Evolutionary conservation across 192 early-diverging fungal species (phyloP).

Genomic region (Coemansia biformis): DNA sequence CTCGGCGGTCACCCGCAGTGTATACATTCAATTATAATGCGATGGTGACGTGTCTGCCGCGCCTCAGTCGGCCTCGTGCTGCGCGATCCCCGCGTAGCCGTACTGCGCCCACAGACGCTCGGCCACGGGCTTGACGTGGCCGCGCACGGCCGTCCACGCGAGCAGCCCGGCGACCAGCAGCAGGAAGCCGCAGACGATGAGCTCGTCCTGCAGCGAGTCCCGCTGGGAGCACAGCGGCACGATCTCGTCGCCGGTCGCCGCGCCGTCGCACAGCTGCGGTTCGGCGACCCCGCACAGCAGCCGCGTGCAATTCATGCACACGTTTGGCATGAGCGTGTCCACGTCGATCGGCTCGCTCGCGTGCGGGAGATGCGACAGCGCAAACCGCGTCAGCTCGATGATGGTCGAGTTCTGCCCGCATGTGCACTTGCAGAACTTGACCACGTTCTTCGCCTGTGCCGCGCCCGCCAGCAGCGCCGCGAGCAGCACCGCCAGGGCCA

Average conservation of each 20-base stretch:
- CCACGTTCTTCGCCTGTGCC: constrained; percentile 22
- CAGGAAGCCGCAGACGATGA: constrained; percentile 41
- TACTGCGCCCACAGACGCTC: constrained; percentile 37
- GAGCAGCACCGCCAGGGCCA: neutral
- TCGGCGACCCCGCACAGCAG: constrained; percentile 39
- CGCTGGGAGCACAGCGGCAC: constrained; percentile 50
- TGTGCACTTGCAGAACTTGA: constrained; percentile 48
- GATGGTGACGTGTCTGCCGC: neutral
- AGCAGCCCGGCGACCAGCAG: constrained; percentile 36
- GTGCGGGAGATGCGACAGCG: constrained; percentile 41
- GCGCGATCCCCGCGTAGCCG: constrained; percentile 7
- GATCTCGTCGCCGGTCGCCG: constrained; percentile 46
- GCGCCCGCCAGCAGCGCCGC: neutral
- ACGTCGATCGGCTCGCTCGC: constrained; percentile 45
- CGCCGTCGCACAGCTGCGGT: constrained; percentile 47
- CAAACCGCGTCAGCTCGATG: constrained; percentile 42
- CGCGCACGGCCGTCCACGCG: constrained; percentile 35
- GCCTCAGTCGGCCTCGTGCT: neutral
- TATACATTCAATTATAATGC: neutral
- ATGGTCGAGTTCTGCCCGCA: constrained; percentile 50
- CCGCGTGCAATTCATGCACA: constrained; percentile 52
- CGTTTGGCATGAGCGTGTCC: constrained; percentile 42
- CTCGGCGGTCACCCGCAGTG: no score
- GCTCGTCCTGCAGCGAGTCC: constrained; percentile 49
- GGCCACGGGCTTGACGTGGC: constrained; percentile 22